Percentiles rank a stretch among this genome's conserved stretches.
Evolutionary conservation across 1,284 basidiomycete genomes (phyloP).

Genomic region (Coniferiporia weirii): DNA sequence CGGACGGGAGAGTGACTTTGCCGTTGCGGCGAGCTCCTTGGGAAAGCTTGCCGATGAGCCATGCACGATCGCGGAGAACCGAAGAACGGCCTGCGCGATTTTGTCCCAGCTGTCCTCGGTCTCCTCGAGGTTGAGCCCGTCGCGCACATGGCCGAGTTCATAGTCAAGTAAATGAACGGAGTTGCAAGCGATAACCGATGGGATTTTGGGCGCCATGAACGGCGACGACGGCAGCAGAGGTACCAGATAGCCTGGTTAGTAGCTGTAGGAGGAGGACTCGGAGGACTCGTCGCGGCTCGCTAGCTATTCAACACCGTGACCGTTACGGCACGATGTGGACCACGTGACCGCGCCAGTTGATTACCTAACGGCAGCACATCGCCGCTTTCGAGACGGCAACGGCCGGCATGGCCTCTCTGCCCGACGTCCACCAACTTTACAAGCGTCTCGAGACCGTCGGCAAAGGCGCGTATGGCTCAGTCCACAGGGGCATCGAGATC

Average conservation of each 20-base stretch:
- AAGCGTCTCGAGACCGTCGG: slow-evolving; percentile 64
- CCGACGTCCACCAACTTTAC: slow-evolving; percentile 41
- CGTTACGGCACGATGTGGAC: background rate
- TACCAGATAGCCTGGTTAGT: background rate
- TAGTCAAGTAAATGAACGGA: slow-evolving; percentile 7
- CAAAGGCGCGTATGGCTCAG: slow-evolving; percentile 94
- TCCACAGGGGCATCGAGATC: slow-evolving; percentile 89
- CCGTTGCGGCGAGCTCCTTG: slow-evolving; percentile 45
- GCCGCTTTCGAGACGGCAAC: background rate
- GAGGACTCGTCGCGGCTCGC: too few species aligned
- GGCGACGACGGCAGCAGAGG: too few species aligned
- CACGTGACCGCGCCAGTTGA: background rate
- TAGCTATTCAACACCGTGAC: too few species aligned
- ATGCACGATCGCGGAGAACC: slow-evolving; percentile 51
- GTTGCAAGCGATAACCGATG: slow-evolving; percentile 18
- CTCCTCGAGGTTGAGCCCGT: slow-evolving; percentile 52
- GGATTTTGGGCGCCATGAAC: slow-evolving; percentile 23
- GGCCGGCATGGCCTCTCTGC: background rate
- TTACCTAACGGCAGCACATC: background rate
- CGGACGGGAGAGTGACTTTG: slow-evolving; percentile 53
- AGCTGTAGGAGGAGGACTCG: too few species aligned
- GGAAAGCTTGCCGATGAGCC: slow-evolving; percentile 54
- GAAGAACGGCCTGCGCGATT: slow-evolving; percentile 52
- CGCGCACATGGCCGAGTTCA: slow-evolving; percentile 39
- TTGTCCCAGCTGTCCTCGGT: slow-evolving; percentile 82